Conservation (phyloP, 768 basidiomycete species). For the Aureoboletus auriporus region DNA sequence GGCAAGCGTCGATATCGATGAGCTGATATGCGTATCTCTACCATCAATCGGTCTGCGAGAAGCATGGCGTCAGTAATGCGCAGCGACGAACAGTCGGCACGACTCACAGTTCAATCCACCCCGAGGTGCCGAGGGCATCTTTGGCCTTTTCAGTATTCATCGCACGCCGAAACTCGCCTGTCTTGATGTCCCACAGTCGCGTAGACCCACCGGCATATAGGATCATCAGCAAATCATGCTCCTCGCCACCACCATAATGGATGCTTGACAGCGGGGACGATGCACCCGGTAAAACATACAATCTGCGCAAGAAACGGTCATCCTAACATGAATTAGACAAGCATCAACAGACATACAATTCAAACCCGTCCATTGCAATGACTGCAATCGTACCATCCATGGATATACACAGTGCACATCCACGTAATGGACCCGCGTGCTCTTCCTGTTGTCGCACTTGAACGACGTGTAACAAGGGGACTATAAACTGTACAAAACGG, state of each 20-base stretch:
- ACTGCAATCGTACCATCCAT: slow-evolving; percentile 80
- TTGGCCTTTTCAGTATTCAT: slow-evolving; percentile 73
- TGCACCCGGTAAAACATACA: slow-evolving; percentile 80
- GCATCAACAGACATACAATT: slow-evolving; percentile 56
- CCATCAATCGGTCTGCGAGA: slow-evolving; percentile 23
- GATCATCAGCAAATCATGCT: slow-evolving; percentile 63
- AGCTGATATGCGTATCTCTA: slow-evolving; percentile 21
- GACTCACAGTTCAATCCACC: slow-evolving; percentile 70
- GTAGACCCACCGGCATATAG: slow-evolving; percentile 74
- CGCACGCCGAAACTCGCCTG: slow-evolving; percentile 81
- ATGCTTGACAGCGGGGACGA: slow-evolving; percentile 60
- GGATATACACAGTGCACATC: slow-evolving; percentile 69
- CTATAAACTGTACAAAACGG: slow-evolving; percentile 70
- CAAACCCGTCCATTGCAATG: slow-evolving; percentile 68
- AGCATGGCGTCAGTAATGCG: background rate
- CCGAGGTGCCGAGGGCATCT: slow-evolving; percentile 65
- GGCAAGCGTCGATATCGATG: slow-evolving; percentile 25
- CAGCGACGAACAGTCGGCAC: background rate
- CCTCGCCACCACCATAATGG: slow-evolving; percentile 50
- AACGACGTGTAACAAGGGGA: slow-evolving; percentile 57
- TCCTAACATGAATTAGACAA: background rate
- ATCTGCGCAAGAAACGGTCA: slow-evolving; percentile 36
- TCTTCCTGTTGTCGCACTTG: slow-evolving; percentile 46
- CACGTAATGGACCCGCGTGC: slow-evolving; percentile 52
- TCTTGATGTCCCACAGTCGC: slow-evolving; percentile 83